These are phyloP conservation scores for Plasmodium adleri DNA, from an alignment of 169 alveolate genomes.

Conservation along the genomic window DNA sequence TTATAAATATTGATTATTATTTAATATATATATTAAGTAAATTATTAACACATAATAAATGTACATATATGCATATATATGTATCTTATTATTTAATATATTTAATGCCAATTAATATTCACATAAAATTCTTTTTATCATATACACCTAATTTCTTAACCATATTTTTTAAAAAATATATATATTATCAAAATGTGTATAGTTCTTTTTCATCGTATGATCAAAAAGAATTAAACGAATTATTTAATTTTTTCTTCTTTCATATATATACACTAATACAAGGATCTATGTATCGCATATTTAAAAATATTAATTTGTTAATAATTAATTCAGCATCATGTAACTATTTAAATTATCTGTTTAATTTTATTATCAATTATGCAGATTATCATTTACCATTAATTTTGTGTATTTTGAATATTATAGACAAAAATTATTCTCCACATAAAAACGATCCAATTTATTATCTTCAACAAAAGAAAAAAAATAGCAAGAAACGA, in stretches of 20 bases:
- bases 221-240: slow-evolving; percentile 46
- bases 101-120: slow-evolving; percentile 72
- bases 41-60: slow-evolving; percentile 69
- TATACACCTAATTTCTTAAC: slow-evolving; percentile 61
- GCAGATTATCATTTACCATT: slow-evolving; percentile 73
- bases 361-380: slow-evolving; percentile 38
- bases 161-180: slow-evolving; percentile 64
- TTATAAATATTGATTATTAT: slow-evolving; percentile 66
- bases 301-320: slow-evolving; percentile 25
- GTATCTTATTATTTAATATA: slow-evolving; percentile 59
- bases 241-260: slow-evolving; percentile 61
- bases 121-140: slow-evolving; percentile 57
- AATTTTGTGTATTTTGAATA: slow-evolving; percentile 32
- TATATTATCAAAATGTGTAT: slow-evolving; percentile 56
- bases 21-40: slow-evolving; percentile 56
- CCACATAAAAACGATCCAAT: neutral
- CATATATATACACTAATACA: slow-evolving; percentile 73
- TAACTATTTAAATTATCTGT: slow-evolving; percentile 32
- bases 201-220: slow-evolving; percentile 23
- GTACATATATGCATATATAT: slow-evolving; percentile 73
- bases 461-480: no score
- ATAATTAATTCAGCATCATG: slow-evolving; percentile 30
- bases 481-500: neutral
- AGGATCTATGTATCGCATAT: slow-evolving; percentile 51
- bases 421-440: slow-evolving; percentile 6